Conservation (phyloP, 2,329 filamentous ascomycete species). For the Cryphonectria naterciae region DNA sequence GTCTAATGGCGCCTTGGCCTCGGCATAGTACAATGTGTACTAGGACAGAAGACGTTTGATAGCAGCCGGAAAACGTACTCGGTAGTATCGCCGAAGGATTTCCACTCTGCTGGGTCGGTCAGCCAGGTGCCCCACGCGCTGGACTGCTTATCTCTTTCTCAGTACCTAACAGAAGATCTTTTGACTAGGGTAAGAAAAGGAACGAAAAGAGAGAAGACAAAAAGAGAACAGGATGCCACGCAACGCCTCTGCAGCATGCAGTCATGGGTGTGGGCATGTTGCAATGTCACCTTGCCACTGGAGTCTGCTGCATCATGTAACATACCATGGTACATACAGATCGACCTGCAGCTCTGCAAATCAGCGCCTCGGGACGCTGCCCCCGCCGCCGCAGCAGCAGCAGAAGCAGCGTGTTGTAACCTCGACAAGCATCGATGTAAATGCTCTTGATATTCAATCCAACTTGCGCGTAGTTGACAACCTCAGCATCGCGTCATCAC, state of each 20-base stretch:
- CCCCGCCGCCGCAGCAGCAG: too few species aligned
- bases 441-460: background rate
- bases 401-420: background rate
- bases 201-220: background rate
- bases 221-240: background rate
- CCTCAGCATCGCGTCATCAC: background rate
- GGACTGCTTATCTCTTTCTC: background rate
- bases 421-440: background rate
- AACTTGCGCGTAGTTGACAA: background rate
- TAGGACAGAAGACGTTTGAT: background rate
- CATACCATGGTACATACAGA: background rate
- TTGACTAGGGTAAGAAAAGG: background rate
- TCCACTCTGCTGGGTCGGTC: background rate
- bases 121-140: background rate
- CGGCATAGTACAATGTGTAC: background rate
- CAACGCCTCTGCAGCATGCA: background rate
- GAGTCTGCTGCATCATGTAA: background rate
- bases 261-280: background rate
- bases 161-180: background rate
- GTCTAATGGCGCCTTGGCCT: background rate
- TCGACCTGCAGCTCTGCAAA: too few species aligned
- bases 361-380: background rate
- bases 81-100: slow-evolving; percentile 2
- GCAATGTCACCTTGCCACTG: background rate
- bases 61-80: background rate